Evolutionary conservation across 306 rosid genomes (phyloP).

Genomic region (Quercus alba): DNA sequence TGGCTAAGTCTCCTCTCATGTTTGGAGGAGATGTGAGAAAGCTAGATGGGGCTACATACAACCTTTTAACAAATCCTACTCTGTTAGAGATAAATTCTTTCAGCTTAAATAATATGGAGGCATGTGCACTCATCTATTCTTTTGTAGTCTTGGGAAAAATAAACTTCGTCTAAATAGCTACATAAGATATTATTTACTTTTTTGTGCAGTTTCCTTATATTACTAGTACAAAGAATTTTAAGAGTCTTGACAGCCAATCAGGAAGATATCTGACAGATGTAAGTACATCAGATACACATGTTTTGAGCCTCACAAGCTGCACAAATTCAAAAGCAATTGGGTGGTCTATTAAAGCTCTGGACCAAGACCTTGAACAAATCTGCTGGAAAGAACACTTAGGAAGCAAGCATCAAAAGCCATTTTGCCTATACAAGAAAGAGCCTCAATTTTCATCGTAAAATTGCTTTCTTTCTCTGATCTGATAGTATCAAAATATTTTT

Average conservation of each 20-base stretch:
- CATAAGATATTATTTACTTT: conserved; percentile 6
- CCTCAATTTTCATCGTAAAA: conserved; percentile 53
- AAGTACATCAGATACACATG: conserved; percentile 27
- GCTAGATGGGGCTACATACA: conserved; percentile 43
- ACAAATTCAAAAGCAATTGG: conserved; percentile 59
- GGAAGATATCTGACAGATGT: conserved; percentile 31
- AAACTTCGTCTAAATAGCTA: conserved; percentile 1
- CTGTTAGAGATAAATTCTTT: conserved; percentile 69
- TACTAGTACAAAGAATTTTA: conserved; percentile 22
- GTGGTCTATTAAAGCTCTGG: conserved; percentile 54
- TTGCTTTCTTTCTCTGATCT: conserved; percentile 20
- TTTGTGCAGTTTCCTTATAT: conserved; percentile 64
- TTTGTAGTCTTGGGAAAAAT: neutral
- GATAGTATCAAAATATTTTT: neutral
- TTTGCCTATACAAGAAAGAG: conserved; percentile 68
- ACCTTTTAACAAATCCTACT: conserved; percentile 63
- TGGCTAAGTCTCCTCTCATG: conserved; percentile 97
- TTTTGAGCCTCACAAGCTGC: conserved; percentile 60
- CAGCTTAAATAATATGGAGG: conserved; percentile 86
- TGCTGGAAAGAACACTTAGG: conserved; percentile 61
- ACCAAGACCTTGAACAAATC: conserved; percentile 50
- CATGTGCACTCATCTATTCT: conserved; percentile 28
- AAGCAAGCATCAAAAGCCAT: conserved; percentile 37
- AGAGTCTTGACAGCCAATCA: conserved; percentile 22
- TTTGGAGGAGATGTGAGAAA: conserved; percentile 91